Conservation (phyloP, 192 early-diverging fungal species). For the Chytriomyces sp. region DNA sequence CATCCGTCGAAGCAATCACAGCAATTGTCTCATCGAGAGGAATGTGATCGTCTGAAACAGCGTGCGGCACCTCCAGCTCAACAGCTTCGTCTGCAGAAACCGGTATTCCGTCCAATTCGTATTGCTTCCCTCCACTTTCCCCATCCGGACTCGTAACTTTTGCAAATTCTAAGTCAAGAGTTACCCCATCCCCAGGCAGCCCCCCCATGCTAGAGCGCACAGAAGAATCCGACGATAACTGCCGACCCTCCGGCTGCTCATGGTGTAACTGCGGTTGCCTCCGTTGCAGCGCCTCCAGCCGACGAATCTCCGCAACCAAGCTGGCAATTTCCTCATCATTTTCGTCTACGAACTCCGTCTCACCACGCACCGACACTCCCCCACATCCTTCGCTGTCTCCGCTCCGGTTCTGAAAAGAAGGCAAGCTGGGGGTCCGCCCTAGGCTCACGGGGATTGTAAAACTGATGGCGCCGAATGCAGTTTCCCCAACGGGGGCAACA, state of each 20-base stretch:
- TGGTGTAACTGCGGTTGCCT: neutral
- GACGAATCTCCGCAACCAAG: neutral
- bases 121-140: no score
- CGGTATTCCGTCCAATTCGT: no score
- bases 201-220: neutral
- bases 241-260: neutral
- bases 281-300: no score
- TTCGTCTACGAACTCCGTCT: neutral
- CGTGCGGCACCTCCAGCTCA: no score
- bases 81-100: no score
- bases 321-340: neutral
- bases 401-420: neutral
- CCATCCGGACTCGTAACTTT: neutral
- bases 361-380: neutral
- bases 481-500: neutral
- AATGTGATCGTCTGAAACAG: no score
- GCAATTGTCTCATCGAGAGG: no score
- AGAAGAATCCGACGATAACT: neutral
- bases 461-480: neutral
- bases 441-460: neutral
- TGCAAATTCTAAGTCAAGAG: neutral
- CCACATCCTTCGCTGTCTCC: neutral
- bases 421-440: neutral
- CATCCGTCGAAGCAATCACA: no score
- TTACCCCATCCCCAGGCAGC: neutral